Evolutionary conservation across 75 land plant genomes (phyloP).

Genomic region (Pinus tabuliformis): DNA sequence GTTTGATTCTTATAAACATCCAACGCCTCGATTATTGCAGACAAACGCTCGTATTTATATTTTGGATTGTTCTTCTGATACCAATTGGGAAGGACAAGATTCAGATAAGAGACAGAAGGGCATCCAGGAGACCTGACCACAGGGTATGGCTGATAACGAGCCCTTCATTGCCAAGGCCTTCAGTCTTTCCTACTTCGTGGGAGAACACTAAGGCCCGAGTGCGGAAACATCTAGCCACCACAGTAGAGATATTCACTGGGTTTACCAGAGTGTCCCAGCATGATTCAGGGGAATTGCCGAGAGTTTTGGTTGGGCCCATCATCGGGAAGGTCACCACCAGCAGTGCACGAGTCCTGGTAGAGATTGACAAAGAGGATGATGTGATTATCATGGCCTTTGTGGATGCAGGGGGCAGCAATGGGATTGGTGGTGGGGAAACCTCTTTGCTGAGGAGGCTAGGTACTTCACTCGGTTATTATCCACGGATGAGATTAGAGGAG

Average conservation of each 20-base stretch:
- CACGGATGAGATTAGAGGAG: conserved; percentile 11
- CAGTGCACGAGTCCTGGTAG: conserved; percentile 34
- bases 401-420: conserved; percentile 4
- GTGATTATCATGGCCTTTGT: conserved; percentile 1
- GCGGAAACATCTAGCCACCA: not conserved
- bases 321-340: conserved; percentile 39
- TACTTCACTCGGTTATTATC: not conserved
- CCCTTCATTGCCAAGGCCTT: not conserved
- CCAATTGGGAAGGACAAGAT: no score
- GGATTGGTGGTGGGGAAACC: not conserved
- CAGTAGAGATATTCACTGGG: not conserved
- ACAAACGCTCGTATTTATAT: no score
- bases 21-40: no score
- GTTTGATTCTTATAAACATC: no score
- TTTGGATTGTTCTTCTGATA: no score
- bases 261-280: not conserved
- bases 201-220: conserved; percentile 1
- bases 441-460: conserved; percentile 5
- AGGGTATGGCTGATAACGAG: not conserved
- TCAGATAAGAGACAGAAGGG: no score
- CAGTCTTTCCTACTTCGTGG: conserved; percentile 3
- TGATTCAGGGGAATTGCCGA: conserved; percentile 14
- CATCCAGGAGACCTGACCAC: not conserved
- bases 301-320: conserved; percentile 40
- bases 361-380: conserved; percentile 11